These are phyloP conservation scores for Elsinoe fawcettii DNA, from an alignment of 2,329 filamentous ascomycete genomes.

Conservation along the genomic window DNA sequence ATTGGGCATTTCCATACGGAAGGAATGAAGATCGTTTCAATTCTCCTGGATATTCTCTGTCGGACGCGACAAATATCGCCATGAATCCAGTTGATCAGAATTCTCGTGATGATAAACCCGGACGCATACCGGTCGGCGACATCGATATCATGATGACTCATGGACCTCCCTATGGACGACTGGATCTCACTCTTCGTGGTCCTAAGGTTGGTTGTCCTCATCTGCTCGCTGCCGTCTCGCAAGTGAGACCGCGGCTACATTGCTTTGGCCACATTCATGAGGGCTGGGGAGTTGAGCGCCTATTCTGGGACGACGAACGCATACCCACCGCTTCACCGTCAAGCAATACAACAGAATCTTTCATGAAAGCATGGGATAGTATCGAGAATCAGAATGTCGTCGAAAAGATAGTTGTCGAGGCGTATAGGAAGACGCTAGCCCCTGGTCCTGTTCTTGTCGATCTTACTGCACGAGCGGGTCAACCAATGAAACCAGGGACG, in stretches of 20 bases:
- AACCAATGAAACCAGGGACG: conserved; percentile 31
- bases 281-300: conserved; percentile 40
- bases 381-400: conserved; percentile 22
- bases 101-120: not conserved
- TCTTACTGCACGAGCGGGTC: conserved; percentile 25
- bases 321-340: not conserved
- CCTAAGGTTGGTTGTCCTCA: conserved; percentile 47
- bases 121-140: conserved; percentile 34
- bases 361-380: conserved; percentile 42
- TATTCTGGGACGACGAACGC: conserved; percentile 32
- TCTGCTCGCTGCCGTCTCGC: conserved; percentile 44
- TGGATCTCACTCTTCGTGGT: conserved; percentile 38
- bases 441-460: conserved; percentile 27
- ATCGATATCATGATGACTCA: conserved; percentile 56
- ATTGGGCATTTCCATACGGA: conserved; percentile 50
- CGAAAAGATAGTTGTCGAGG: not conserved
- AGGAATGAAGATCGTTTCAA: conserved; percentile 48
- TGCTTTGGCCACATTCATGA: conserved; percentile 59
- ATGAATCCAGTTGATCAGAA: conserved; percentile 30
- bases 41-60: conserved; percentile 21
- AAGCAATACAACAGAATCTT: conserved; percentile 29
- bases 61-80: conserved; percentile 27
- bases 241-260: conserved; percentile 48
- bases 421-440: not conserved
- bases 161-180: conserved; percentile 46